phyloP scores from a whole-genome alignment of 2,329 filamentous ascomycete species.

The Lomentospora prolificans region DNA sequence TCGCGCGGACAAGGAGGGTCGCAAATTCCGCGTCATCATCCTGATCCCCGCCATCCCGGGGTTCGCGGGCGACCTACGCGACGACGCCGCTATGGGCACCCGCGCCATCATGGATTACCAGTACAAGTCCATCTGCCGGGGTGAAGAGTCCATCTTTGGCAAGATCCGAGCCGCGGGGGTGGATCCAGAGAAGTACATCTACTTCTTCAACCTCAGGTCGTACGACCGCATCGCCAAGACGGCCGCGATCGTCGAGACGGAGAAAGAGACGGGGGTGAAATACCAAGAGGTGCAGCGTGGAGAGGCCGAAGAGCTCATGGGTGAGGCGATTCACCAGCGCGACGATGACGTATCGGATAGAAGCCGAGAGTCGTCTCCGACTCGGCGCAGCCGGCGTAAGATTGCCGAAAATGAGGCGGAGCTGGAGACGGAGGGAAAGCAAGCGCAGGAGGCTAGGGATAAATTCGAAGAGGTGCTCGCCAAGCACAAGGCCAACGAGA shows the following conservation, averaged over 20 bases:
- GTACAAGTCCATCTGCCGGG: conserved; percentile 89
- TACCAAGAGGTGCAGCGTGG: conserved; percentile 84
- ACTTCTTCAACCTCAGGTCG: conserved; percentile 85
- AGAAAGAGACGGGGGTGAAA: conserved; percentile 70
- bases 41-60: conserved; percentile 87
- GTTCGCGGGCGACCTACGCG: conserved; percentile 82
- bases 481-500: conserved; percentile 24
- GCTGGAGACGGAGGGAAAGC: conserved; percentile 36
- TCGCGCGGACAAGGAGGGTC: conserved; percentile 65
- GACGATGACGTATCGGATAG: conserved; percentile 28
- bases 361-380: conserved; percentile 34
- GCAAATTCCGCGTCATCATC: conserved; percentile 86
- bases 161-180: conserved; percentile 64
- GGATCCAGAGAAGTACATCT: conserved; percentile 72
- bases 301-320: conserved; percentile 82
- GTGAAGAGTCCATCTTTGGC: conserved; percentile 82
- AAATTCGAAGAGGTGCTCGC: conserved; percentile 40
- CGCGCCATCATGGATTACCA: conserved; percentile 98
- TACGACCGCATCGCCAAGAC: conserved; percentile 91
- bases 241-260: conserved; percentile 59
- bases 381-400: conserved; percentile 17
- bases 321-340: conserved; percentile 56
- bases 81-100: conserved; percentile 75
- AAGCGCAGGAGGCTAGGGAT: conserved; percentile 36
- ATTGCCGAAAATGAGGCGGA: conserved; percentile 21